These are phyloP conservation scores for Fusarium fracticaudum DNA, from an alignment of 2,329 filamentous ascomycete genomes.

Conservation along the genomic window DNA sequence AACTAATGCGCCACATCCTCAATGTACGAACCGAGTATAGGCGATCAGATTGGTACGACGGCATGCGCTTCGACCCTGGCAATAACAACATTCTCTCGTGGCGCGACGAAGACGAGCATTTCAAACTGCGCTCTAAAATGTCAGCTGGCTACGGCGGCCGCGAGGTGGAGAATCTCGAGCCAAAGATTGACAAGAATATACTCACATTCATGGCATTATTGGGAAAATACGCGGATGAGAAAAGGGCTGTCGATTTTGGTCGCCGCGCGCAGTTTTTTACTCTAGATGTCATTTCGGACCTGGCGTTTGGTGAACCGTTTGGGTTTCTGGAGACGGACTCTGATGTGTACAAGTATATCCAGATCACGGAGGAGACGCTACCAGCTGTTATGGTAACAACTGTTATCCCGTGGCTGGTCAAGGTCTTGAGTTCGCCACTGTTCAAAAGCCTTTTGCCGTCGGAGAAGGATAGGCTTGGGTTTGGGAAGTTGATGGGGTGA, in stretches of 20 bases:
- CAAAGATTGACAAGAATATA: conserved; percentile 59
- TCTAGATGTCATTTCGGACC: conserved; percentile 61
- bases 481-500: conserved; percentile 58
- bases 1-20: conserved; percentile 49
- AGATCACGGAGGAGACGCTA: conserved; percentile 53
- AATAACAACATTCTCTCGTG: conserved; percentile 62
- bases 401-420: conserved; percentile 53
- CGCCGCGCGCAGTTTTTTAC: conserved; percentile 61
- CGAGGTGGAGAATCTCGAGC: conserved; percentile 61
- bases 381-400: conserved; percentile 57
- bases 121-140: conserved; percentile 59
- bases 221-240: conserved; percentile 6
- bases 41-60: conserved; percentile 57
- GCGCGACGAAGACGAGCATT: conserved; percentile 55
- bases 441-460: conserved; percentile 54
- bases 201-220: conserved; percentile 53
- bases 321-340: conserved; percentile 57
- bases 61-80: conserved; percentile 61
- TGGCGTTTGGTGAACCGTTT: conserved; percentile 60
- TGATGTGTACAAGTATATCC: conserved; percentile 59
- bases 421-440: conserved; percentile 51
- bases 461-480: conserved; percentile 50
- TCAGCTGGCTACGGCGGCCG: conserved; percentile 63
- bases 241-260: conserved; percentile 52
- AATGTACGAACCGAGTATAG: conserved; percentile 48